Conservation (phyloP, 2,329 filamentous ascomycete species). For the Arthrinium phaeospermum region DNA sequence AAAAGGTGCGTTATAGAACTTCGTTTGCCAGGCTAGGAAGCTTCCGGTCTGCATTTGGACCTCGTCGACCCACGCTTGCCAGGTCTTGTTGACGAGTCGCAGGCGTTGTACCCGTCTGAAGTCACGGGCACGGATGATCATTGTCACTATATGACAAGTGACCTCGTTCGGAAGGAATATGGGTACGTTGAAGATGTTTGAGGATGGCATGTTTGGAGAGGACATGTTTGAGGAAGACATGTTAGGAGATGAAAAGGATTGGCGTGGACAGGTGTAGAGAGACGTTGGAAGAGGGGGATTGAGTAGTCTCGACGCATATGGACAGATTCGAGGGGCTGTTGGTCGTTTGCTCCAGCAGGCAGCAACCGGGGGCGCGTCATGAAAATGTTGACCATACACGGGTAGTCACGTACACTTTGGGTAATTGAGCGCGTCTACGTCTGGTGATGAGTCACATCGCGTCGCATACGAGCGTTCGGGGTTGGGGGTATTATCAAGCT, state of each 20-base stretch:
- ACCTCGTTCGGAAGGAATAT: neutral
- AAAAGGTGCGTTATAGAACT: neutral
- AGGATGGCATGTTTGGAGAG: neutral
- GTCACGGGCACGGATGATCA: neutral
- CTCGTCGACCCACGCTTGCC: neutral
- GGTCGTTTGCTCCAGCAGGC: no score
- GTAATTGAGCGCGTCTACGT: neutral
- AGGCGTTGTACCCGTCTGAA: neutral
- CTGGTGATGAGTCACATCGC: neutral
- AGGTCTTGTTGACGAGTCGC: neutral
- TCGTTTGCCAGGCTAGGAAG: neutral
- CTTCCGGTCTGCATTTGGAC: neutral
- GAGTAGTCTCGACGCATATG: no score
- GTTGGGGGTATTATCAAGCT: neutral
- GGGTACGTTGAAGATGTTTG: neutral
- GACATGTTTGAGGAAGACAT: no score
- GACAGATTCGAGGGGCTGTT: no score
- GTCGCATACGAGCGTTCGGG: neutral
- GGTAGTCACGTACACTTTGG: no score
- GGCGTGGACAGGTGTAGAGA: no score
- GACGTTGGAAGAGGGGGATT: no score
- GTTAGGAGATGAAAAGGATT: no score
- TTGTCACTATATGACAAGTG: neutral
- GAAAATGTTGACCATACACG: no score
- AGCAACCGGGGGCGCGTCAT: no score